Evolutionary conservation across 192 early-diverging fungal genomes (phyloP).

Genomic region (Backusella morwellensis): DNA sequence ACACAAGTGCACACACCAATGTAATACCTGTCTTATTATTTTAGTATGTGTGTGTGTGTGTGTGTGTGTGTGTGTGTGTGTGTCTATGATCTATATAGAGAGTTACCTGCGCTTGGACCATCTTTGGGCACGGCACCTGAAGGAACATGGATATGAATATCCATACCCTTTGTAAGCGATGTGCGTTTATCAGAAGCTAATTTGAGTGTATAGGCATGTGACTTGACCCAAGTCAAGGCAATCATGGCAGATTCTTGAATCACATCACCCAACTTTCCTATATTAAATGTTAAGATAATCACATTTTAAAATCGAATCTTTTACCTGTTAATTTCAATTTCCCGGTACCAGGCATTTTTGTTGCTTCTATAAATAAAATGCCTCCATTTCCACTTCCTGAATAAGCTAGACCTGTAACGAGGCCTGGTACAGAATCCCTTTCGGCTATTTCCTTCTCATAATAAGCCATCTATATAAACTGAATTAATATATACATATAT

Average conservation of each 20-base stretch:
- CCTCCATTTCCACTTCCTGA: constrained; percentile 68
- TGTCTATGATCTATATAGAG: background rate
- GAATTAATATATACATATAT: no score
- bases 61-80: background rate
- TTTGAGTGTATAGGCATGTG: constrained; percentile 59
- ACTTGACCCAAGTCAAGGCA: constrained; percentile 72
- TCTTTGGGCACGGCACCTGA: constrained; percentile 81
- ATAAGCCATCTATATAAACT: constrained; percentile 37
- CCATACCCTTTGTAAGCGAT: constrained; percentile 52
- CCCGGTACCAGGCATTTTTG: constrained; percentile 73
- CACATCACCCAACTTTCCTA: constrained; percentile 71
- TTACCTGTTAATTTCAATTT: constrained; percentile 59
- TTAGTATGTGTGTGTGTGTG: background rate
- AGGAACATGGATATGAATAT: constrained; percentile 90
- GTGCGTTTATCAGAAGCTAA: constrained; percentile 38
- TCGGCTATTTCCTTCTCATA: constrained; percentile 73
- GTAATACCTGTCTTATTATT: constrained; percentile 46
- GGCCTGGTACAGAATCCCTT: constrained; percentile 59
- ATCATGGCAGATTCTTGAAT: constrained; percentile 83
- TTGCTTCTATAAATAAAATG: constrained; percentile 79
- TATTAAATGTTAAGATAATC: background rate
- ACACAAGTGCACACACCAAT: constrained; percentile 76
- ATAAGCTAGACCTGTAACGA: constrained; percentile 83
- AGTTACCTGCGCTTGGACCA: constrained; percentile 66
- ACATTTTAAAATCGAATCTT: no score